Conservation (phyloP, 73 alveolate genomes). For the Tetrahymena borealis region DNA sequence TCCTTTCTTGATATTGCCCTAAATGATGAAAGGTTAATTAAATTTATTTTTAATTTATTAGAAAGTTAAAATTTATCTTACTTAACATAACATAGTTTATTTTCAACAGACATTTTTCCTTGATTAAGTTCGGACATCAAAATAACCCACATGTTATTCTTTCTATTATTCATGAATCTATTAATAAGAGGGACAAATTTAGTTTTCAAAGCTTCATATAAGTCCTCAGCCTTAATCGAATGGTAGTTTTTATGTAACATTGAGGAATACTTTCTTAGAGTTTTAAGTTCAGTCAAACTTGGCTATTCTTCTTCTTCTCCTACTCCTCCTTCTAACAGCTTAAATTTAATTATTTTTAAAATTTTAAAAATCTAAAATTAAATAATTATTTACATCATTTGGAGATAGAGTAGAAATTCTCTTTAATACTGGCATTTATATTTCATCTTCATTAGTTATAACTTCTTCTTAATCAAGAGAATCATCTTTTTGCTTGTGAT, state of each 20-base stretch:
- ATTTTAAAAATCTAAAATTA: not conserved
- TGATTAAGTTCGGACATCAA: not conserved
- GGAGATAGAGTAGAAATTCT: not conserved
- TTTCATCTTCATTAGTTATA: not conserved
- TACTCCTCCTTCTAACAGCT: too few species aligned
- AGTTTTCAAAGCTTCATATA: not conserved
- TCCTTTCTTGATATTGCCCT: not conserved
- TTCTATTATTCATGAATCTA: not conserved
- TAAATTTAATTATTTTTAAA: not conserved
- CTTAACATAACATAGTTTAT: not conserved
- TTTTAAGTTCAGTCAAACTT: not conserved
- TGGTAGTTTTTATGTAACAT: not conserved
- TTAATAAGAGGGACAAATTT: not conserved
- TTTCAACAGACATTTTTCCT: not conserved
- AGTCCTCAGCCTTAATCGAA: not conserved
- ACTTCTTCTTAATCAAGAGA: not conserved
- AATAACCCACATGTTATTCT: not conserved
- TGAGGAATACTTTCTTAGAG: not conserved
- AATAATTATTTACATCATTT: not conserved
- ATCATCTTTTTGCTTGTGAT: not conserved
- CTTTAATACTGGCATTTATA: not conserved
- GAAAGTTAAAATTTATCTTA: not conserved
- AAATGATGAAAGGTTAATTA: not conserved
- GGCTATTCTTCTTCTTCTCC: not conserved
- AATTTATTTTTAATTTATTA: not conserved